These are phyloP conservation scores for Xanthoconium stramineum DNA, from an alignment of 768 basidiomycete species.

Conservation along the genomic window DNA sequence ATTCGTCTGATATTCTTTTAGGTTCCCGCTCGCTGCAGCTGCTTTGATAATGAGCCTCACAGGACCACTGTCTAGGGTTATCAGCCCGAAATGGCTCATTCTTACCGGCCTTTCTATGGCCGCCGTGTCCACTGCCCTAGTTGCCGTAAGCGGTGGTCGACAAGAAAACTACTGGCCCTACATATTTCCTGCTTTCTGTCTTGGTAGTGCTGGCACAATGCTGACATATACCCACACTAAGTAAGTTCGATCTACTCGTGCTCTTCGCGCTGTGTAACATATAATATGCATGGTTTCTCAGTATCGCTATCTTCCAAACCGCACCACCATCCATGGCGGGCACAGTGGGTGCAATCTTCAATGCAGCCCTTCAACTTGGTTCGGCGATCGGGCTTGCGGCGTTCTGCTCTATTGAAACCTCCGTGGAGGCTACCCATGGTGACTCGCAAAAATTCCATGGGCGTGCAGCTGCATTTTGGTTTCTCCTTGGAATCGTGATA, in stretches of 20 bases:
- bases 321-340: conserved; percentile 49
- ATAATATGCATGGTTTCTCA: conserved; percentile 15
- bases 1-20: conserved; percentile 14
- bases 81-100: conserved; percentile 45
- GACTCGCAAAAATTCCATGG: conserved; percentile 35
- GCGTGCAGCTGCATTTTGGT: conserved; percentile 45
- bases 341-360: conserved; percentile 55
- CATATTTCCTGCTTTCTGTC: conserved; percentile 47
- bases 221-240: conserved; percentile 47
- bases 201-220: conserved; percentile 47
- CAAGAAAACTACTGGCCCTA: conserved; percentile 44
- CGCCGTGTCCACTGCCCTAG: conserved; percentile 37
- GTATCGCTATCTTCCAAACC: conserved; percentile 49
- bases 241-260: conserved; percentile 28
- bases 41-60: conserved; percentile 38
- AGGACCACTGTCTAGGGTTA: conserved; percentile 36
- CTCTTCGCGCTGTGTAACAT: background rate
- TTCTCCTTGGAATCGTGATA: conserved; percentile 36
- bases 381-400: conserved; percentile 49
- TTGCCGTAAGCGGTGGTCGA: conserved; percentile 40
- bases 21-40: conserved; percentile 41
- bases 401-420: conserved; percentile 46
- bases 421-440: conserved; percentile 35
- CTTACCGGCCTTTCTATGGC: conserved; percentile 39
- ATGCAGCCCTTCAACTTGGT: conserved; percentile 51